These are phyloP conservation scores for Aegilops tauschii DNA, from an alignment of 176 grass and related monocot species.

Conservation along the genomic window DNA sequence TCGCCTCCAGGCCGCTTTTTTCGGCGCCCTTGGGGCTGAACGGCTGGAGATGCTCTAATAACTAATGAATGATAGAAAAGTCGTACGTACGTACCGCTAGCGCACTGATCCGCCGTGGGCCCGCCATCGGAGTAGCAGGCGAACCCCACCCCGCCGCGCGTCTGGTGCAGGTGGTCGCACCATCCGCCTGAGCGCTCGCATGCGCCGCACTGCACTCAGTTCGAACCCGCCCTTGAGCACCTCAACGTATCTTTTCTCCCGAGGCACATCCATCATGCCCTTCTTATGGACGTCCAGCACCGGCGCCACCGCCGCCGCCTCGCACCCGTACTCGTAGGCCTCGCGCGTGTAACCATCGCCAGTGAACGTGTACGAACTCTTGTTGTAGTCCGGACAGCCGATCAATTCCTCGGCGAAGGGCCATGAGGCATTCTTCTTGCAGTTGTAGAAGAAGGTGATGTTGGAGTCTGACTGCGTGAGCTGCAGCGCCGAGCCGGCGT, in stretches of 20 bases:
- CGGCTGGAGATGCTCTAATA: no score
- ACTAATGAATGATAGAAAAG: neutral
- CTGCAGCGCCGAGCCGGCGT: neutral
- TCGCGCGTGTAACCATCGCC: neutral
- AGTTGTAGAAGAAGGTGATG: slow-evolving; percentile 45
- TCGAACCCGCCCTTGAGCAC: slow-evolving; percentile 29
- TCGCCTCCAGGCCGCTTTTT: no score
- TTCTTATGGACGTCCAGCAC: neutral
- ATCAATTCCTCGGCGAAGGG: neutral
- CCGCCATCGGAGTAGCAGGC: slow-evolving; percentile 29
- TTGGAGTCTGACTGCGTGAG: neutral
- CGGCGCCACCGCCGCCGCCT: slow-evolving; percentile 35
- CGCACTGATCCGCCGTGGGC: neutral
- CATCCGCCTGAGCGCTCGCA: slow-evolving; percentile 36
- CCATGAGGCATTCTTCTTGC: neutral
- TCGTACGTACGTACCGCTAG: neutral
- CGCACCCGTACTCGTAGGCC: slow-evolving; percentile 11
- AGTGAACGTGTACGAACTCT: neutral
- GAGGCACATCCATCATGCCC: neutral
- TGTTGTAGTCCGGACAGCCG: neutral
- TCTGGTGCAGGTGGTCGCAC: slow-evolving; percentile 27
- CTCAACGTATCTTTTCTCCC: fast-evolving
- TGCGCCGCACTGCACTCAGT: neutral
- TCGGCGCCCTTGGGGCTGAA: no score
- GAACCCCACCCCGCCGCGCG: neutral